phyloP scores from a whole-genome alignment of 352 stramenopile genomes.

The Phytophthora foliorum region DNA sequence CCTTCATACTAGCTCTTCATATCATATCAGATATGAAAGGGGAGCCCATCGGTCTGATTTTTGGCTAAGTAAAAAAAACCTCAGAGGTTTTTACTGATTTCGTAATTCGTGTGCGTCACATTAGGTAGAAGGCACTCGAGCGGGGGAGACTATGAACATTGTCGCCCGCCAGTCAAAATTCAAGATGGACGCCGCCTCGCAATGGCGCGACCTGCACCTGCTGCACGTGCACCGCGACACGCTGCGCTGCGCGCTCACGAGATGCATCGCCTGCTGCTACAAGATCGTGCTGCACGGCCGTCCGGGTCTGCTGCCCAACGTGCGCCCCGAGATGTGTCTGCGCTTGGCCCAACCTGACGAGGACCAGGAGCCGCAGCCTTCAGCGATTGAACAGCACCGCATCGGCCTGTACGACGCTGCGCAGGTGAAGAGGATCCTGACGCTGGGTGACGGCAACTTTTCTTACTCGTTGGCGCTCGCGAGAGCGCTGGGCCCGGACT shows the following conservation, averaged over 20 bases:
- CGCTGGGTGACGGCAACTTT: slow-evolving; percentile 97
- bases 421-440: slow-evolving; percentile 76
- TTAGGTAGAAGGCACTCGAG: slow-evolving; percentile 1
- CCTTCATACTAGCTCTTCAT: too few relatives aligned
- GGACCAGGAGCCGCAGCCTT: slow-evolving; percentile 2
- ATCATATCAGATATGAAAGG: too few relatives aligned
- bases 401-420: slow-evolving; percentile 74
- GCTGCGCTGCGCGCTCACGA: slow-evolving; percentile 70
- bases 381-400: slow-evolving; percentile 5
- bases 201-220: slow-evolving; percentile 59
- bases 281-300: slow-evolving; percentile 83
- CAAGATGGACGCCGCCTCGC: slow-evolving; percentile 21
- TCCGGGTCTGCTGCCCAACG: slow-evolving; percentile 68
- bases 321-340: slow-evolving; percentile 81
- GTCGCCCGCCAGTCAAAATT: slow-evolving; percentile 18
- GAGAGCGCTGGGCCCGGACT: slow-evolving; percentile 48
- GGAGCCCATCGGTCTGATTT: too few relatives aligned
- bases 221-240: slow-evolving; percentile 77
- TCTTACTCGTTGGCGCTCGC: slow-evolving; percentile 95
- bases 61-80: slow-evolving; percentile 20
- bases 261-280: slow-evolving; percentile 90
- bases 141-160: not conserved
- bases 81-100: slow-evolving; percentile 19
- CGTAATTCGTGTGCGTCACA: slow-evolving; percentile 17
- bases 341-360: slow-evolving; percentile 43